A percentile compares a stretch with the other conserved stretches of the same genome.
Evolutionary conservation across 345 rosid species (phyloP).

Genomic region (Mallotus nudiflorus): DNA sequence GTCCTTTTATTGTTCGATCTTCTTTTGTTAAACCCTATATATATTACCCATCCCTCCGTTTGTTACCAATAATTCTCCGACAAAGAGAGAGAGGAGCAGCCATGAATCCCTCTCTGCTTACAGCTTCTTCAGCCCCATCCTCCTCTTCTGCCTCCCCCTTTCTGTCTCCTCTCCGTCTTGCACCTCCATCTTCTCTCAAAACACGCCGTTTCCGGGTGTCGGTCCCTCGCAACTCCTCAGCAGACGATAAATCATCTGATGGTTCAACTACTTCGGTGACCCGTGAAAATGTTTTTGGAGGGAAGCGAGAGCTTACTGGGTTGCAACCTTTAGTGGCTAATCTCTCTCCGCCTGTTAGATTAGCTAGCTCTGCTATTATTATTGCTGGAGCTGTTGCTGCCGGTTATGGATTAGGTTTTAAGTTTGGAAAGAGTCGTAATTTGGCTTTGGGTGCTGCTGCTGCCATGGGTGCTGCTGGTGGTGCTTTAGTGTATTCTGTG

Average conservation of each 20-base stretch:
- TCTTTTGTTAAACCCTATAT: too few relatives aligned
- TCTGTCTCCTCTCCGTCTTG: conserved; percentile 7
- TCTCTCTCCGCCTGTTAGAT: conserved; percentile 64
- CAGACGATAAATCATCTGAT: neutral
- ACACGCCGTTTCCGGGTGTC: conserved; percentile 22
- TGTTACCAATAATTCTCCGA: too few relatives aligned
- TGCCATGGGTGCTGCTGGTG: conserved; percentile 72
- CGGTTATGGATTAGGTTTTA: conserved; percentile 71
- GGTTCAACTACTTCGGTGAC: neutral
- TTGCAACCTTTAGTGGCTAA: conserved; percentile 68
- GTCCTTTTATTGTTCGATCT: too few relatives aligned
- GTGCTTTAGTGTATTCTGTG: conserved; percentile 63
- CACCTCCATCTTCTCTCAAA: conserved; percentile 17
- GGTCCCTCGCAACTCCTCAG: conserved; percentile 16
- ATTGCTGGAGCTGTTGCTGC: conserved; percentile 75
- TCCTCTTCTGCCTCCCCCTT: neutral
- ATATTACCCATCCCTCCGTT: too few relatives aligned
- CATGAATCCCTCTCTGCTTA: conserved; percentile 25
- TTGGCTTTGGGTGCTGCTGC: conserved; percentile 78
- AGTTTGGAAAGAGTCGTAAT: conserved; percentile 53
- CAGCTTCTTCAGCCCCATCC: conserved; percentile 11
- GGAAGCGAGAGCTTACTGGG: conserved; percentile 71
- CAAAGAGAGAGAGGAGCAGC: neutral
- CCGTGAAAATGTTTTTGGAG: conserved; percentile 46
- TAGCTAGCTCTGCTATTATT: conserved; percentile 67